phyloP scores from a whole-genome alignment of 768 basidiomycete species.

The Hygrocybe coccinea region DNA sequence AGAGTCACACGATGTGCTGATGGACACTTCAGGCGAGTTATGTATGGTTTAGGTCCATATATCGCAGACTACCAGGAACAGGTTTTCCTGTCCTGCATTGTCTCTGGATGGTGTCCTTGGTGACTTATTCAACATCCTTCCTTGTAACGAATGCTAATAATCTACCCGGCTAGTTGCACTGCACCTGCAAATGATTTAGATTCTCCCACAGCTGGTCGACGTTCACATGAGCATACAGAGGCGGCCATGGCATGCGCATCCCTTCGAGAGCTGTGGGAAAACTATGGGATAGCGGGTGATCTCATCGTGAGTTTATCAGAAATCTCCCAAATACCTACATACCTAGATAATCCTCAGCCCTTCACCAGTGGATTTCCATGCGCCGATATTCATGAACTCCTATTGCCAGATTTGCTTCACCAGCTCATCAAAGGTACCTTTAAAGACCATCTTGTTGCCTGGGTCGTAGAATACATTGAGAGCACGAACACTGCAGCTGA shows the following conservation, averaged over 20 bases:
- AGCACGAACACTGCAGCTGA: conserved; percentile 9
- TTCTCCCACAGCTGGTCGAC: conserved; percentile 12
- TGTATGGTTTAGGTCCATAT: conserved; percentile 33
- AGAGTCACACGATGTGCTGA: conserved; percentile 25
- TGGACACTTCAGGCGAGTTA: conserved; percentile 23
- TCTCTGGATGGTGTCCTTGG: conserved; percentile 36
- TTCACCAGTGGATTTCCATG: conserved; percentile 24
- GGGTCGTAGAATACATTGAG: conserved; percentile 28
- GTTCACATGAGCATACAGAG: conserved; percentile 19
- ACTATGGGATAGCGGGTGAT: conserved; percentile 30
- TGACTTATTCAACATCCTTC: conserved; percentile 8
- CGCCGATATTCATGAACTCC: conserved; percentile 31
- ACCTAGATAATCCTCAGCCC: not conserved
- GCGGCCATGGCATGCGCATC: conserved; percentile 16
- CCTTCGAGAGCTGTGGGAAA: conserved; percentile 23
- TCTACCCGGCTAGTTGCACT: conserved; percentile 21
- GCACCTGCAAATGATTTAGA: conserved; percentile 23
- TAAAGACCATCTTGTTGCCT: conserved; percentile 36
- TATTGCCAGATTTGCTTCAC: conserved; percentile 32
- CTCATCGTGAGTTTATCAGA: conserved; percentile 22
- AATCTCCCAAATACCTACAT: not conserved
- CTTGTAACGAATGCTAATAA: conserved; percentile 6
- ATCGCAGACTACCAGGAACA: conserved; percentile 42
- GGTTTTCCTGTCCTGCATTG: conserved; percentile 26
- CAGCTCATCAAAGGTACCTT: conserved; percentile 35